Base-by-base conservation (phyloP, 768 basidiomycete species). In the Tylopilus vinaceipallidus region DNA sequence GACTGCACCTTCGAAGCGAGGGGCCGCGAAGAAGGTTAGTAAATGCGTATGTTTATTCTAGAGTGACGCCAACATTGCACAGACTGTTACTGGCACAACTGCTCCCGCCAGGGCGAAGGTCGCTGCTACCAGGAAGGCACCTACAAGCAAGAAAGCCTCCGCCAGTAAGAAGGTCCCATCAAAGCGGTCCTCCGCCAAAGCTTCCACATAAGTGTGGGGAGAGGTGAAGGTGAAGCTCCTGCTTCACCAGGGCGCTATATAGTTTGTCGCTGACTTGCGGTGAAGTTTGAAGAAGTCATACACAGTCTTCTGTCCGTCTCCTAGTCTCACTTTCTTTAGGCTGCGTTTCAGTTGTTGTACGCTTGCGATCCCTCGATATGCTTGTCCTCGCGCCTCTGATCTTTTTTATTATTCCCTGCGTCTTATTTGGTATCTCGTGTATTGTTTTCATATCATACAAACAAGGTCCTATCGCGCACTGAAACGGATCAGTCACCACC, bases 11-110 rank as follows among this genome's bases (percentile, higher is more conserved):
- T 68, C 77, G 39, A 81, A 77, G 63, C 73, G 80, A 29, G 80
- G 75, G 27, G 39, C 74, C 1, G 81, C 78, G 9, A 88, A 88
- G 76, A 88, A 86, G 80, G 83, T 83, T 37, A 32, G 56, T 53
- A 1, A 16, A 32, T 27, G 43, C 36, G 14, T 5, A 35, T 42
- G 7, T 33, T 14, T n/a, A 9, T 44, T 44, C 41, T 45, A 27
- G 32, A 16, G 38, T 38, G 29, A 41, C 34, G 45, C 16, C n/a
- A 36, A 56, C 19, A 36, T 26, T 56, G 8, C 30, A 19, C 56
- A 85, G 83, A 72, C 74, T 54, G 71, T 76, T 22, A 83, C 78
- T 33, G 81, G 83, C 9, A 70, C 73, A 0, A 72, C 69, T 11
- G 58, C 77, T 22, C 60, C 76, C 30, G 51, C 74, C 36, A 74